phyloP scores from a whole-genome alignment of 2,329 filamentous ascomycete genomes.

The Westerdykella ornata region DNA sequence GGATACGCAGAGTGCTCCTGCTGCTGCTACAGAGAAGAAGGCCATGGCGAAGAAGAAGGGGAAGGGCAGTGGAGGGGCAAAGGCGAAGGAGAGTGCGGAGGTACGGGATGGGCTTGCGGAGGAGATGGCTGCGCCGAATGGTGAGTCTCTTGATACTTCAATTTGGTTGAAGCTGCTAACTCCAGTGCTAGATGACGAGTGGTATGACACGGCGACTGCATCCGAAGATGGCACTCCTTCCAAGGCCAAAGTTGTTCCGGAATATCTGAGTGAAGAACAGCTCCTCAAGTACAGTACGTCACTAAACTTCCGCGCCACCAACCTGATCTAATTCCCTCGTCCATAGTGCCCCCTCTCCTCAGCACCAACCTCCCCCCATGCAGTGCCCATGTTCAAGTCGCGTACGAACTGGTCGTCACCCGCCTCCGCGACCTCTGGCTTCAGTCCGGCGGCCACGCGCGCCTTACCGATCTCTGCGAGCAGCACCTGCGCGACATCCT shows the following conservation, averaged over 20 bases:
- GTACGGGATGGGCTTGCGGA: too few relatives aligned
- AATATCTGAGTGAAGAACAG: conserved; percentile 3
- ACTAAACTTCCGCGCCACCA: not conserved
- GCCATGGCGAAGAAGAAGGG: too few relatives aligned
- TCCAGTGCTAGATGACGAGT: conserved; percentile 7
- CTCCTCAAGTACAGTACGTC: conserved; percentile 14
- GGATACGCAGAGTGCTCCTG: too few relatives aligned
- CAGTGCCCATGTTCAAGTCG: conserved; percentile 15
- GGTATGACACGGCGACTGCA: conserved; percentile 7
- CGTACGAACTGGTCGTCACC: conserved; percentile 18
- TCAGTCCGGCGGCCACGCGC: conserved; percentile 4
- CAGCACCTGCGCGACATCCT: conserved; percentile 8
- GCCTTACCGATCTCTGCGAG: conserved; percentile 8
- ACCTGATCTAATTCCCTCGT: not conserved
- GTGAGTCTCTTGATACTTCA: too few relatives aligned
- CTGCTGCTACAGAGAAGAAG: too few relatives aligned
- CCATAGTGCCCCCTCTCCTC: conserved; percentile 21
- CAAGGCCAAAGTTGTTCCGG: not conserved
- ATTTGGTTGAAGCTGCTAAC: not conserved
- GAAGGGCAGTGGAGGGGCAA: too few relatives aligned
- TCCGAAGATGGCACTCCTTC: conserved; percentile 1
- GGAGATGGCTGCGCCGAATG: too few relatives aligned
- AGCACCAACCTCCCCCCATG: conserved; percentile 20
- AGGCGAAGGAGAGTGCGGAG: too few relatives aligned
- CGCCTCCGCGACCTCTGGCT: conserved; percentile 19